Evolutionary conservation across 2,329 filamentous ascomycete species (phyloP), one percentile per base, ranked within the genome.

Genomic region (Thyridium curvatum): DNA sequence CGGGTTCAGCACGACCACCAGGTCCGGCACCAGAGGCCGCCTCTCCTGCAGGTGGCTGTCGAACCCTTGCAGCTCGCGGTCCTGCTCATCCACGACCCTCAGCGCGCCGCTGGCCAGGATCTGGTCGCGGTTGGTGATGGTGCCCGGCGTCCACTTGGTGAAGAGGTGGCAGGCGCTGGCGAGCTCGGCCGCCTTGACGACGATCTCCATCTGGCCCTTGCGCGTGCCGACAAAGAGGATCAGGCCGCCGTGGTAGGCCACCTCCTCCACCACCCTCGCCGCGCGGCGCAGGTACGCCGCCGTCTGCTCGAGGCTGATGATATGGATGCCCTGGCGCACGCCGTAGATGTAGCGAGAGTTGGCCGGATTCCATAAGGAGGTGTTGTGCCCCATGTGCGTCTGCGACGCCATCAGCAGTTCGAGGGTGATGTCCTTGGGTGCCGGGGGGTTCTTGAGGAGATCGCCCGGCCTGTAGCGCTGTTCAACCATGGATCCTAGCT

Each of bases 331-430:
- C 50, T 93, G 77, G 33, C 93, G 77, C 45, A 94, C 78, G 52
- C 93, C 93, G 59, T 86, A 90, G 59, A 98, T 97, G 66, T 97
- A 97, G 49, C 86, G 79, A 47, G 89, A 83, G 67, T 97, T 98
- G 38, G 80, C 82, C 10, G 93, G 90, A 65, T 98, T 94, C 93
- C 93, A 98, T 36, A 90, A 74, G 45, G 86, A 86, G 1, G 85
- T 91, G 54, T 86, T 78, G 66, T 98, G 93, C 46, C 93, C 93
- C 61, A 97, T 80, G 65, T 95, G 89, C 39, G 80, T 79, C 65
- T 94, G 88, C 26, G 84, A 81, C 34, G 89, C 86, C 71, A 95
- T 82, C 46, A 98, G 78, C 45, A 95, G 75, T 68, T 96, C 90
- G 43, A 98, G 79, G 35, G 89, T 90, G 44, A 97, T 77, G 54